These are phyloP conservation scores for Neofusicoccum umdonicola DNA, from an alignment of 2,329 filamentous ascomycete species.

Conservation along the genomic window DNA sequence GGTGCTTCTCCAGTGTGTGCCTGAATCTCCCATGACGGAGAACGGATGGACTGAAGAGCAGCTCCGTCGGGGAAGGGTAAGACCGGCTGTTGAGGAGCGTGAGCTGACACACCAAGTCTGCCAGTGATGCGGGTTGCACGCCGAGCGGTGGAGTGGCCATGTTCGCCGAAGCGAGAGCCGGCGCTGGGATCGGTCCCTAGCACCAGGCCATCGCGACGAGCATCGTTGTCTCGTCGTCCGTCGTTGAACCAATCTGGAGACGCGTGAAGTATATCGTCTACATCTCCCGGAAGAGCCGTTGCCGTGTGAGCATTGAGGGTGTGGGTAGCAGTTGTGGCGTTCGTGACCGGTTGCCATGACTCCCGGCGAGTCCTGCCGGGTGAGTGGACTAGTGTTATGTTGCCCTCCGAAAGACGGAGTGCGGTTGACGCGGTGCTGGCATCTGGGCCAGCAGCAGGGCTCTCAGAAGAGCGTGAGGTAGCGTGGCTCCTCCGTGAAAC, in stretches of 20 bases:
- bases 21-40: neutral
- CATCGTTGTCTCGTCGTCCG: neutral
- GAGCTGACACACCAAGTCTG: neutral
- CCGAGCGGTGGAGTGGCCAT: neutral
- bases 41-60: too few relatives aligned
- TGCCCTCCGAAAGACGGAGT: neutral
- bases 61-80: neutral
- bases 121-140: neutral
- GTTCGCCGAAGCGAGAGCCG: constrained; percentile 3
- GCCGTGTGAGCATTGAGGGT: constrained; percentile 5
- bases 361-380: neutral
- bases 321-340: neutral
- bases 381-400: neutral
- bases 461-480: neutral
- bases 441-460: too few relatives aligned
- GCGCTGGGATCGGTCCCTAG: constrained; percentile 2
- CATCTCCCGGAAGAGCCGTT: neutral
- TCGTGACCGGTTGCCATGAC: neutral
- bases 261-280: neutral
- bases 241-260: neutral
- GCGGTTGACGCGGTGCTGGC: neutral
- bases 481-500: neutral
- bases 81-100: neutral
- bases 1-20: neutral
- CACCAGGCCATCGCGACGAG: neutral